phyloP scores from a whole-genome alignment of 2,329 filamentous ascomycete genomes.

The Teratosphaeriaceae sp. region DNA sequence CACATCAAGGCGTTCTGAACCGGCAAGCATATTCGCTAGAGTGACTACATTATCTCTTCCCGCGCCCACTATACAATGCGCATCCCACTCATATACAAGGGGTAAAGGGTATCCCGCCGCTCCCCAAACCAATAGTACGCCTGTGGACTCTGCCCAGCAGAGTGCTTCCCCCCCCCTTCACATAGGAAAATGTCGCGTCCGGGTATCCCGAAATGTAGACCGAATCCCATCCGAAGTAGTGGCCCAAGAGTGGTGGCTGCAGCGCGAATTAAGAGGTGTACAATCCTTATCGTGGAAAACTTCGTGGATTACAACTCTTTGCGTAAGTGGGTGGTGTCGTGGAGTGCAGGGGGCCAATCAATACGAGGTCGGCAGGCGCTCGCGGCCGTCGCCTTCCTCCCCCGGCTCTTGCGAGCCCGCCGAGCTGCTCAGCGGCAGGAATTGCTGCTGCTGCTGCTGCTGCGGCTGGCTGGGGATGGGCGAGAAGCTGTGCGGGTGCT shows the following conservation, averaged over 20 bases:
- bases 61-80: background rate
- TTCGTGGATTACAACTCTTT: too few relatives aligned
- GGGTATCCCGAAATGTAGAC: too few relatives aligned
- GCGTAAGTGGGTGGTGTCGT: background rate
- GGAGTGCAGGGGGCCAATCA: background rate
- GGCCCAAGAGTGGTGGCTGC: background rate
- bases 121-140: background rate
- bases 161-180: background rate
- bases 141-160: background rate
- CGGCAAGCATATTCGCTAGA: background rate
- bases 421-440: constrained; percentile 6
- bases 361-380: constrained; percentile 14
- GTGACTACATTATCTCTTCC: background rate
- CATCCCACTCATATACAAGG: background rate
- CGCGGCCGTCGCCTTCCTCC: constrained; percentile 14
- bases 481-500: constrained; percentile 7
- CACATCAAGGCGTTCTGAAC: background rate
- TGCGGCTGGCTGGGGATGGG: constrained; percentile 8
- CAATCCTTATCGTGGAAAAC: too few relatives aligned
- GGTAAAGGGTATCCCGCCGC: constrained; percentile 4
- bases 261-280: too few relatives aligned
- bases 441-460: too few relatives aligned
- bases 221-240: background rate
- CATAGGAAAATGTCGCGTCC: background rate
- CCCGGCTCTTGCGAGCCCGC: constrained; percentile 8